Conservation (phyloP, 75 land plant species). For the Chamaecyparis obtusa region DNA sequence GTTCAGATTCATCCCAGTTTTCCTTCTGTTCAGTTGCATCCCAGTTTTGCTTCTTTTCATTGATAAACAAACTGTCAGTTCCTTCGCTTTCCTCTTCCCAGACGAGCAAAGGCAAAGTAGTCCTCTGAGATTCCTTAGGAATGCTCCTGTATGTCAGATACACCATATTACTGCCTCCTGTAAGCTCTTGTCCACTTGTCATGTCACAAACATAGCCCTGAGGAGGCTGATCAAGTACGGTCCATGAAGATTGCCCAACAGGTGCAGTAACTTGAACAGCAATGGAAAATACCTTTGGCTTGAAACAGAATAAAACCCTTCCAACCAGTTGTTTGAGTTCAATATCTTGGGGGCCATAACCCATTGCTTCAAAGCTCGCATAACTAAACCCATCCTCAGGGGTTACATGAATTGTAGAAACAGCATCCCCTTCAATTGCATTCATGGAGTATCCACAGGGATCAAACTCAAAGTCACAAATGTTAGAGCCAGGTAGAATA, state of each 20-base stretch:
- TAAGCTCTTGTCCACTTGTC: conserved; percentile 39
- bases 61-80: no score
- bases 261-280: conserved; percentile 41
- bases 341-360: conserved; percentile 39
- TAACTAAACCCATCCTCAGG: conserved; percentile 90
- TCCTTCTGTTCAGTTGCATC: neutral
- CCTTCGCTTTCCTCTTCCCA: conserved; percentile 5
- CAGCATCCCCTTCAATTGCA: conserved; percentile 48
- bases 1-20: neutral
- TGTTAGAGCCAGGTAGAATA: conserved; percentile 59
- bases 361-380: conserved; percentile 82
- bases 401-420: conserved; percentile 78
- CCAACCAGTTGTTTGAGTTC: conserved; percentile 36
- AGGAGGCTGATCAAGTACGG: conserved; percentile 10
- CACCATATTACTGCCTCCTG: conserved; percentile 28
- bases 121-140: conserved; percentile 3
- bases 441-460: conserved; percentile 95
- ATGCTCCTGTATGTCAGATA: conserved; percentile 44
- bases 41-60: neutral
- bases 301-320: conserved; percentile 56
- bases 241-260: conserved; percentile 18
- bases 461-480: conserved; percentile 85
- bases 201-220: conserved; percentile 32
- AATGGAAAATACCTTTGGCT: conserved; percentile 56
- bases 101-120: neutral